Percentiles rank a stretch among this genome's conserved stretches.
Evolutionary conservation across 345 rosid species (phyloP).

Genomic region (Eucalyptus polyanthemos): DNA sequence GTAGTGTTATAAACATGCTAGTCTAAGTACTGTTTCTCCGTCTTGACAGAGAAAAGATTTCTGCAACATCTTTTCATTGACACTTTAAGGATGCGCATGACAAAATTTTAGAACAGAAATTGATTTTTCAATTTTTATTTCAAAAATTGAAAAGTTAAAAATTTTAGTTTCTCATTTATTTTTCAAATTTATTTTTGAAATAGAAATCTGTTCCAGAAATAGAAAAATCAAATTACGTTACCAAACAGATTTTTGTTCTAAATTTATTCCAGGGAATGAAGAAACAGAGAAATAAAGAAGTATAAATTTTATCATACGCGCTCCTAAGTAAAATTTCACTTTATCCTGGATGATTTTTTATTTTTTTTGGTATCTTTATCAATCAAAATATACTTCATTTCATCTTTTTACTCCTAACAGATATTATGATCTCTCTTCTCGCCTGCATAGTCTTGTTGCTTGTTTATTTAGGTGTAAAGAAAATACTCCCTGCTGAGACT

Average conservation of each 20-base stretch:
- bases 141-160: too few relatives aligned
- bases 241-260: too few relatives aligned
- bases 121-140: too few relatives aligned
- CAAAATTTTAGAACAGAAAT: too few relatives aligned
- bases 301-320: too few relatives aligned
- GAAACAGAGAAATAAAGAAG: too few relatives aligned
- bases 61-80: background rate
- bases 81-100: background rate
- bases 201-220: too few relatives aligned
- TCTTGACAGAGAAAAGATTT: background rate
- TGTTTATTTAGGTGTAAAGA: background rate
- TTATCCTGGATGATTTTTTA: background rate
- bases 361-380: background rate
- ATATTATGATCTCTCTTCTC: background rate
- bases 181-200: too few relatives aligned
- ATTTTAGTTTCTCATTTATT: too few relatives aligned
- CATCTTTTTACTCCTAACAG: background rate
- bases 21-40: background rate
- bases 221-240: too few relatives aligned
- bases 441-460: background rate
- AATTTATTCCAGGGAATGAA: rapidly evolving
- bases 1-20: background rate
- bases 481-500: background rate
- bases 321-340: background rate
- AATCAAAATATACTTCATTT: background rate